These are phyloP conservation scores for Cyclotella atomus DNA, from an alignment of 108 stramenopile species.

Conservation along the genomic window DNA sequence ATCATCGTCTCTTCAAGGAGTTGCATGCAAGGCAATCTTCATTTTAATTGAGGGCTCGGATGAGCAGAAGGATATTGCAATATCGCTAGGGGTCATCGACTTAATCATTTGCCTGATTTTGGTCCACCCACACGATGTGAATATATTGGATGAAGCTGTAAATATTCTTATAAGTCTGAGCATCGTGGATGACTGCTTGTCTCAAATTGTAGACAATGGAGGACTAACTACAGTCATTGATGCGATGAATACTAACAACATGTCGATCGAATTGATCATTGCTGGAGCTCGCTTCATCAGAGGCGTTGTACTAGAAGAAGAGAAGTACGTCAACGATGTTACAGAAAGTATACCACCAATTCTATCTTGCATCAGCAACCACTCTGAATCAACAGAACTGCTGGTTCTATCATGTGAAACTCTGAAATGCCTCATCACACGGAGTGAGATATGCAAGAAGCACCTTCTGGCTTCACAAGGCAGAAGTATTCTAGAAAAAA, in stretches of 20 bases:
- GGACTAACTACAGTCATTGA: conserved; percentile 57
- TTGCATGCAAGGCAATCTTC: conserved; percentile 59
- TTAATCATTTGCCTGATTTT: conserved; percentile 56
- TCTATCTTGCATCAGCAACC: conserved; percentile 46
- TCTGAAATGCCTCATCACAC: conserved; percentile 55
- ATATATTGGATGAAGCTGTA: conserved; percentile 57
- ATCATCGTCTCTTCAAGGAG: conserved; percentile 53
- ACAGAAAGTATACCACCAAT: conserved; percentile 43
- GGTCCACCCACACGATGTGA: conserved; percentile 47
- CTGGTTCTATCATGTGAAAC: conserved; percentile 52
- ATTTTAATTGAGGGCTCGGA: conserved; percentile 35
- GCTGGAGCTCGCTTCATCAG: conserved; percentile 47
- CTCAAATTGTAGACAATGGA: conserved; percentile 52
- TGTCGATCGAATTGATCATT: conserved; percentile 38
- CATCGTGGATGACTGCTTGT: conserved; percentile 23
- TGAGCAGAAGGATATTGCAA: conserved; percentile 37
- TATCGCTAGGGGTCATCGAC: conserved; percentile 56
- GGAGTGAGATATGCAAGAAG: conserved; percentile 4
- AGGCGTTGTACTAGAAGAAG: conserved; percentile 38
- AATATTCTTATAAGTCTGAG: conserved; percentile 55
- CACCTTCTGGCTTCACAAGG: neutral
- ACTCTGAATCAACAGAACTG: conserved; percentile 36
- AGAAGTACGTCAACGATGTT: conserved; percentile 41
- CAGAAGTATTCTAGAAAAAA: neutral
- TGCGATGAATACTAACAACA: conserved; percentile 54